Base-by-base conservation (phyloP, 192 early-diverging fungal species). In the Jimgerdemannia lactiflua region DNA sequence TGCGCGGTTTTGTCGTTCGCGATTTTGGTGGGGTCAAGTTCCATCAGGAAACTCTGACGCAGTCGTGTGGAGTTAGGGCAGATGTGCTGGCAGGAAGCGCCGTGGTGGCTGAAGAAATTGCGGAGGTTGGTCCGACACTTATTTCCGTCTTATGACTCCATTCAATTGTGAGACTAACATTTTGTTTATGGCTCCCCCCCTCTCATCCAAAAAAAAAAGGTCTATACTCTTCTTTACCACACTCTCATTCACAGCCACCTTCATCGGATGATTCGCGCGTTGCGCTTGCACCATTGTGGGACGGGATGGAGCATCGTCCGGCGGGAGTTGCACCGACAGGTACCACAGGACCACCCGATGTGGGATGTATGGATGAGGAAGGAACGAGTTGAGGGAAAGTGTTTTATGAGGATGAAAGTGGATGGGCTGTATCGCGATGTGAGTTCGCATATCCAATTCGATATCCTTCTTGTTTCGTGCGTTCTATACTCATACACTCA, bases 1-100 rank as follows among this genome's bases (percentile, higher is more conserved):
- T 90, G 9, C 78, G 74, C 42, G 89, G 89, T 19, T 92, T 92
- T 78, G 79, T 90, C 49, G 83, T 88, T 64, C 87, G 91, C 29
- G 91, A 92, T 81, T 92, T 89, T 85, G 91, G 91, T 71, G 91
- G 91, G 40, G 75, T 92, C 67, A 91, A 89, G 74, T 79, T 86
- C 10, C 91, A 91, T 71, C 80, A 76, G 39, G 78, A 83, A 43
- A 90, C 88, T 9, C 79, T 92, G 14, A 70, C 20, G 2, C 59
- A 72, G 8, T 82, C 84, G 7, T 84, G 79, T n/a, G 89, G 88
- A 11, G 78, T 75, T 8, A 44, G 79, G 8, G 82, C 86, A 42
- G 85, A 87, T 18, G 86, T 88, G 70, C 72, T 92, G 8, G 85
- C 89, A 40, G 89, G 86, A 59, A 81, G 81, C 59, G 84, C 78